A percentile compares a stretch with the other conserved stretches of the same genome.
These are phyloP conservation scores for Candida adriatica DNA, from an alignment of 805 yeast species.

Conservation along the genomic window DNA sequence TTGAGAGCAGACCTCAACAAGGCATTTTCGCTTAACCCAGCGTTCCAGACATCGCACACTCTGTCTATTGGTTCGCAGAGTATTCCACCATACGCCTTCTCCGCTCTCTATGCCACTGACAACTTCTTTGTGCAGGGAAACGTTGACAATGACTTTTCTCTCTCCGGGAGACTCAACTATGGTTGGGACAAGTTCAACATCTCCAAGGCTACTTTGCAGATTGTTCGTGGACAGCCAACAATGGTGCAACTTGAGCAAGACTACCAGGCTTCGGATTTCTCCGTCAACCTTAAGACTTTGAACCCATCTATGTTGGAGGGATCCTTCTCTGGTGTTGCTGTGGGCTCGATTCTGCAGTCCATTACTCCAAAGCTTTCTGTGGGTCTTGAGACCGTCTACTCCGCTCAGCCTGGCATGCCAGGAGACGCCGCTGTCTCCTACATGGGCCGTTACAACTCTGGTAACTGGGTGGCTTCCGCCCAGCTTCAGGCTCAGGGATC, in stretches of 20 bases:
- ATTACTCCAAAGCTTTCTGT: conserved; percentile 76
- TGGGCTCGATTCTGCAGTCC: conserved; percentile 85
- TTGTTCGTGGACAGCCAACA: conserved; percentile 82
- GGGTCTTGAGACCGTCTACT: conserved; percentile 90
- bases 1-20: conserved; percentile 94
- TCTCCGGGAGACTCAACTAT: conserved; percentile 85
- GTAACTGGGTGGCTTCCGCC: conserved; percentile 89
- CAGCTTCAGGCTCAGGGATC: conserved; percentile 93
- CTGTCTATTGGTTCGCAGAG: conserved; percentile 81
- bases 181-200: conserved; percentile 78
- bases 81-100: conserved; percentile 85
- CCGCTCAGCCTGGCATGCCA: conserved; percentile 65
- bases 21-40: conserved; percentile 85
- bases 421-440: conserved; percentile 90
- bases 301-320: conserved; percentile 80
- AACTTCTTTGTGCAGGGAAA: conserved; percentile 84
- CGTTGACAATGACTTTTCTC: conserved; percentile 76
- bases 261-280: conserved; percentile 81
- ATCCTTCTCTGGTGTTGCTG: conserved; percentile 84
- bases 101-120: conserved; percentile 85
- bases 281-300: conserved; percentile 82
- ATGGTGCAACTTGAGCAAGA: conserved; percentile 97
- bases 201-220: conserved; percentile 82
- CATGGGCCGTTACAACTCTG: conserved; percentile 82
- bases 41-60: conserved; percentile 94